These are phyloP conservation scores for Naganishia vaughanmartiniae DNA, from an alignment of 768 basidiomycete species.

Conservation along the genomic window DNA sequence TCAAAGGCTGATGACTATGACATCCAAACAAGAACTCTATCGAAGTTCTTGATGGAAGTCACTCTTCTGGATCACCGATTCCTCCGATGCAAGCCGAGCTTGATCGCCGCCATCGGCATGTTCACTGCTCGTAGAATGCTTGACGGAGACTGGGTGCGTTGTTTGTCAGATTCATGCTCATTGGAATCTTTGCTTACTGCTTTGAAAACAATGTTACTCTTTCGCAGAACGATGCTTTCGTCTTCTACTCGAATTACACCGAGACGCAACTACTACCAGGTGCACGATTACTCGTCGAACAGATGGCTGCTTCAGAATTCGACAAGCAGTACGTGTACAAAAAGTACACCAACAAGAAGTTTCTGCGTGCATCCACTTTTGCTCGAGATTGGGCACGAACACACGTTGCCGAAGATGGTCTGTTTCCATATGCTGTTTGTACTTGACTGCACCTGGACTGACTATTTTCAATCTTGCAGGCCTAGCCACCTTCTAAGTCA, in stretches of 20 bases:
- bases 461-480: neutral
- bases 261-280: conserved; percentile 82
- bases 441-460: no score
- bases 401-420: conserved; percentile 20
- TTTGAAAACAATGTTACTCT: conserved; percentile 25
- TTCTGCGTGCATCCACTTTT: conserved; percentile 70
- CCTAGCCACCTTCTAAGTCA: neutral
- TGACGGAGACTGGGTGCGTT: conserved; percentile 89
- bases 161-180: conserved; percentile 34
- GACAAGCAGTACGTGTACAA: conserved; percentile 82
- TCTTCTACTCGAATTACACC: conserved; percentile 87
- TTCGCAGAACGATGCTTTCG: conserved; percentile 77
- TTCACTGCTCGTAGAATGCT: conserved; percentile 92
- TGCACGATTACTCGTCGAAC: conserved; percentile 75
- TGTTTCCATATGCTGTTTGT: neutral
- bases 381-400: conserved; percentile 55
- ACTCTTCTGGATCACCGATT: conserved; percentile 90
- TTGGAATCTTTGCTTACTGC: conserved; percentile 17
- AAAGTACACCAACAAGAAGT: conserved; percentile 97
- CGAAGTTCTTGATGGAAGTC: conserved; percentile 96
- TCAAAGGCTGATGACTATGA: conserved; percentile 99
- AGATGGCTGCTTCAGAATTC: conserved; percentile 75
- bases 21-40: conserved; percentile 91
- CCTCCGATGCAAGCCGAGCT: conserved; percentile 85
- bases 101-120: conserved; percentile 95